Percentiles rank a stretch among this genome's conserved stretches.
These are phyloP conservation scores for Claviceps digitariae DNA, from an alignment of 2,329 filamentous ascomycete genomes.

Conservation along the genomic window DNA sequence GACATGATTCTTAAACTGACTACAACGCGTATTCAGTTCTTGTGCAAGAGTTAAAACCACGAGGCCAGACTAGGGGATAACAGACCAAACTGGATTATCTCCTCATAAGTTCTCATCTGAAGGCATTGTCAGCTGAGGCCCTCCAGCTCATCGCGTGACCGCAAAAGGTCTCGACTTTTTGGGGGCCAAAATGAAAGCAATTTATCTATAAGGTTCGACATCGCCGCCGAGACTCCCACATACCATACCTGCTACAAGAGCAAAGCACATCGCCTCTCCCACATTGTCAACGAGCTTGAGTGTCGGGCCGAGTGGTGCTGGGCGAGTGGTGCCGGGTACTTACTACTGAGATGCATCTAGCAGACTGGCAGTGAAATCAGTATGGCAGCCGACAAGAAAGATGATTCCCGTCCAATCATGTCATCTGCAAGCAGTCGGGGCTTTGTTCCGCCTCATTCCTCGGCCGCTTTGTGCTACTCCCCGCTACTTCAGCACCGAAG, in stretches of 20 bases:
- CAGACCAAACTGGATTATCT: too few species aligned
- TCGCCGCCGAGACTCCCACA: not conserved
- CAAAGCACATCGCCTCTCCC: not conserved
- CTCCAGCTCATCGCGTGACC: not conserved
- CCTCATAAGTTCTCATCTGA: too few species aligned
- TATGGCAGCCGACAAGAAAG: not conserved
- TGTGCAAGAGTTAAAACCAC: too few species aligned
- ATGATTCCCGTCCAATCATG: not conserved
- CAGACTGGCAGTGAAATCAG: not conserved
- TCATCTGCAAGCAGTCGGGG: not conserved
- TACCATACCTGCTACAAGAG: too few species aligned
- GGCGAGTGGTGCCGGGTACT: too few species aligned
- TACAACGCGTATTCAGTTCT: too few species aligned
- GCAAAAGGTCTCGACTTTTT: not conserved
- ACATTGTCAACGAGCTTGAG: not conserved
- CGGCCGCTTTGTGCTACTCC: not conserved
- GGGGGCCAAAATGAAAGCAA: not conserved
- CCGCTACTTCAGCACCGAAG: constrained; percentile 5
- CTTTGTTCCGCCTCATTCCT: not conserved
- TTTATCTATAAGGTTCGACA: not conserved
- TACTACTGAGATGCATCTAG: too few species aligned
- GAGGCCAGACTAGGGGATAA: too few species aligned
- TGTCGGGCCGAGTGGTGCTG: not conserved
- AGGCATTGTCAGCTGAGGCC: not conserved
- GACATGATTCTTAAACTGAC: too few species aligned